phyloP scores from a whole-genome alignment of 2,329 filamentous ascomycete genomes.

The Chaetothyriales sp. region DNA sequence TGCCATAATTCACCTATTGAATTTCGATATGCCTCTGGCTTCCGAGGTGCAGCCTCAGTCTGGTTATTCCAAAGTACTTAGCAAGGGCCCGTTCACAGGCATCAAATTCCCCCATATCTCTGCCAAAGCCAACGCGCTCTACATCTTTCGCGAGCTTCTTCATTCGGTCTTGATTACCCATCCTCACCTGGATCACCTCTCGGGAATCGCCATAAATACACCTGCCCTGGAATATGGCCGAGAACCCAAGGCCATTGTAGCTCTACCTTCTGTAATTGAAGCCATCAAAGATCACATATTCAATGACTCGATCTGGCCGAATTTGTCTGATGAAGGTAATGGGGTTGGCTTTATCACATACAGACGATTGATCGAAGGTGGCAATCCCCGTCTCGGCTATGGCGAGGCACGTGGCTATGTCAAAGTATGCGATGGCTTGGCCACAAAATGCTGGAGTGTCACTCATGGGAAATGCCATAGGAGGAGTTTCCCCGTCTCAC shows the following conservation, averaged over 20 bases:
- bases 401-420: conserved; percentile 71
- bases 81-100: conserved; percentile 64
- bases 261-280: conserved; percentile 72
- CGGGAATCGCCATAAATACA: conserved; percentile 84
- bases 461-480: conserved; percentile 84
- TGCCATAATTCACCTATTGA: conserved; percentile 65
- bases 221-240: conserved; percentile 65
- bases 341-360: conserved; percentile 88
- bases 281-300: conserved; percentile 91
- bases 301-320: conserved; percentile 97
- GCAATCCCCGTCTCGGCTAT: conserved; percentile 67
- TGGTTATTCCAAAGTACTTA: conserved; percentile 19
- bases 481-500: conserved; percentile 38
- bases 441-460: conserved; percentile 73
- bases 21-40: conserved; percentile 34
- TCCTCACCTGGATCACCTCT: conserved; percentile 89
- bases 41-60: conserved; percentile 17
- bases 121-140: conserved; percentile 60
- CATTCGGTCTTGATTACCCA: conserved; percentile 89
- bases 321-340: conserved; percentile 87
- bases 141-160: conserved; percentile 64
- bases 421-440: conserved; percentile 73
- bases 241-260: conserved; percentile 69
- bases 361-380: conserved; percentile 72
- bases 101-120: conserved; percentile 53